Evolutionary conservation across 345 rosid genomes (phyloP).

Genomic region (Aethionema arabicum): DNA sequence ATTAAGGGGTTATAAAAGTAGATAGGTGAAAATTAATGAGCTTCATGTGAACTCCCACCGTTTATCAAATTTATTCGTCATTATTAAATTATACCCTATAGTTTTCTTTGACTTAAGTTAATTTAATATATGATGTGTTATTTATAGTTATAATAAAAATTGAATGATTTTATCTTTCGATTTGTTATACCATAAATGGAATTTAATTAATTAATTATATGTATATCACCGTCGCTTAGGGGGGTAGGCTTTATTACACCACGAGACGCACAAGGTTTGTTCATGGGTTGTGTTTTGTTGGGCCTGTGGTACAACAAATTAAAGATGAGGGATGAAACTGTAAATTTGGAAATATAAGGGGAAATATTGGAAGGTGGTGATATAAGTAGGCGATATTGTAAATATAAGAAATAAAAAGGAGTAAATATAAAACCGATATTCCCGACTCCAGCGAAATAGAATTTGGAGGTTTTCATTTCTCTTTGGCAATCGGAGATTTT

Average conservation of each 20-base stretch:
- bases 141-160: not conserved
- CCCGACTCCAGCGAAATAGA: slow-evolving; percentile 1
- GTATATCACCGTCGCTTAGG: slow-evolving; percentile 6
- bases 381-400: not conserved
- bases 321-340: slow-evolving; percentile 9
- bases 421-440: not conserved
- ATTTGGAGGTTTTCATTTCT: slow-evolving; percentile 12
- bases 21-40: slow-evolving; percentile 29
- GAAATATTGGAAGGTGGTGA: not conserved
- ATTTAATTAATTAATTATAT: not conserved
- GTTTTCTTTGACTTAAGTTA: not conserved
- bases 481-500: slow-evolving; percentile 4
- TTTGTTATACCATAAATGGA: not conserved
- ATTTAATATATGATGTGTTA: slow-evolving; percentile 3
- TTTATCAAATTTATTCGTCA: slow-evolving; percentile 25
- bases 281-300: slow-evolving; percentile 20
- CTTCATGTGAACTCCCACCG: slow-evolving; percentile 62
- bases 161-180: not conserved
- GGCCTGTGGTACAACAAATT: not conserved
- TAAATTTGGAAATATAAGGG: not conserved
- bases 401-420: slow-evolving; percentile 6
- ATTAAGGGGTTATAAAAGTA: slow-evolving; percentile 15
- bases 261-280: slow-evolving; percentile 29
- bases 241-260: slow-evolving; percentile 31
- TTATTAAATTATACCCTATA: slow-evolving; percentile 15